A percentile compares a stretch with the other conserved stretches of the same genome.
These are phyloP conservation scores for Salix brachista DNA, from an alignment of 345 rosid genomes.

Conservation along the genomic window DNA sequence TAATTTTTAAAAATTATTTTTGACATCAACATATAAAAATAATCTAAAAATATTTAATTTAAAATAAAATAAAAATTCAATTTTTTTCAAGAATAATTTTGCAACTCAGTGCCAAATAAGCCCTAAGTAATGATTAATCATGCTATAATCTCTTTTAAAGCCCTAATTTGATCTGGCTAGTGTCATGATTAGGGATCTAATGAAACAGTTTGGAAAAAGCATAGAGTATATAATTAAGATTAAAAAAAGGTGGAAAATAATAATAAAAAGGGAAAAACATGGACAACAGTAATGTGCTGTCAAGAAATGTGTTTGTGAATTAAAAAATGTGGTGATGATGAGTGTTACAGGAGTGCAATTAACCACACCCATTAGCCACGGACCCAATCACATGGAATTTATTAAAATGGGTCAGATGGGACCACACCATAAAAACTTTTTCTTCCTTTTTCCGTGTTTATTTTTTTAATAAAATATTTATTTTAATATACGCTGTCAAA, in stretches of 20 bases:
- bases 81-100: no score
- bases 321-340: slow-evolving; percentile 4
- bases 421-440: slow-evolving; percentile 9
- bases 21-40: no score
- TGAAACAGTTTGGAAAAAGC: background rate
- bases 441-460: background rate
- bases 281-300: background rate
- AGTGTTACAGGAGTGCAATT: background rate
- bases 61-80: no score
- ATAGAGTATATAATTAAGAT: background rate
- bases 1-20: no score
- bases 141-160: background rate
- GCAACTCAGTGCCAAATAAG: no score
- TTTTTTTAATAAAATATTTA: no score
- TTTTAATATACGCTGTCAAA: no score
- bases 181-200: slow-evolving; percentile 4
- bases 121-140: background rate
- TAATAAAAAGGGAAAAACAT: background rate
- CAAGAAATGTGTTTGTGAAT: background rate
- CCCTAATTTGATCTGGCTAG: background rate
- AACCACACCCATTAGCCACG: slow-evolving; percentile 15
- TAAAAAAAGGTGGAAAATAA: background rate
- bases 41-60: no score
- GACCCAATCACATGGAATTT: slow-evolving; percentile 44
- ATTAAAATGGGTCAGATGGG: slow-evolving; percentile 25